Base-by-base conservation (phyloP, 75 land plant genomes). In the Selaginella tamariscina region DNA sequence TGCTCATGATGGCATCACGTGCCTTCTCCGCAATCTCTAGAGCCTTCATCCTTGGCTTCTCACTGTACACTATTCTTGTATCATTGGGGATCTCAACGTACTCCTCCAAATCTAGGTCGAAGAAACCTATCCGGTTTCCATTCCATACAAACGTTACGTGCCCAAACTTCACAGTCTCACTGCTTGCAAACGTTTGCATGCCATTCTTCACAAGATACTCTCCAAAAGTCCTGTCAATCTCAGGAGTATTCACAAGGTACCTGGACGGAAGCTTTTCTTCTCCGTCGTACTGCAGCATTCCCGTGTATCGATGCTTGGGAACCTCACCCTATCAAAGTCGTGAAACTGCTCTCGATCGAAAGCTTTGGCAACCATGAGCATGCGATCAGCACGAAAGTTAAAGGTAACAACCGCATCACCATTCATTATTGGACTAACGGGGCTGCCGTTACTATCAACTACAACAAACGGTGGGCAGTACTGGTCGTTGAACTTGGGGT, bases 71-170 rank as follows among this genome's bases (percentile, higher is more conserved):
- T 32, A 93, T 93, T 26, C 98, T 95, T 69, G 56, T 27, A 66
- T 93, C 98, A 82, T 95, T 93, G 0, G 98, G 98, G n/a, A n/a
- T n/a, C n/a, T n/a, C n/a, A n/a, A n/a, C n/a, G n/a, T n/a, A n/a
- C n/a, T n/a, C n/a, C n/a, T 93, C 98, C 80, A 83, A 60, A 0
- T 78, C 67, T 22, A 72, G 18, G 32, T 80, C 75, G 69, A 93
- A 93, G 60, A 76, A 83, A 5, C 98, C 98, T 21, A 95, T 89
- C 24, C 98, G 83, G 60, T 93, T 93, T 11, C 98, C 98, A 75
- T 93, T 93, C 98, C 98, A 93, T 75, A 93, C 86, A 69, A 93
- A 93, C 9, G 98, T 93, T 64, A 93, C 98, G 72, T 93, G 98
- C 13, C 98, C 98, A 79, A 93, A 93, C 39, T 93, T 93, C 22